Evolutionary conservation across 2,329 filamentous ascomycete species (phyloP).

Genomic region (Cladophialophora bantiana): DNA sequence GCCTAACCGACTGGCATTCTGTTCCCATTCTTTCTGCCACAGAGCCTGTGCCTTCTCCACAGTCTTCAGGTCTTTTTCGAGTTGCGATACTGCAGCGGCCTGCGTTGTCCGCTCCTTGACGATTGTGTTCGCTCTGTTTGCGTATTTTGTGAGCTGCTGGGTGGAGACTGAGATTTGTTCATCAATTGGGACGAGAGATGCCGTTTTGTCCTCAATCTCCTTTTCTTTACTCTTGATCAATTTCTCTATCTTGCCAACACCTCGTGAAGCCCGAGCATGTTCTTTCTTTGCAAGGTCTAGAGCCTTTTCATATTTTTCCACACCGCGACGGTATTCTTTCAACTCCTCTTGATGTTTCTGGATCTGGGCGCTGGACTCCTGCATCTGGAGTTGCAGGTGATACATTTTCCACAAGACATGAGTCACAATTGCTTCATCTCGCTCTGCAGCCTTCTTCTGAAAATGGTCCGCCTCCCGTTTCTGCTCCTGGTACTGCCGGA

Average conservation of each 20-base stretch:
- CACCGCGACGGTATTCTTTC: slow-evolving; percentile 86
- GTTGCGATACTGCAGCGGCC: slow-evolving; percentile 70
- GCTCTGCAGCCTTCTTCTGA: slow-evolving; percentile 86
- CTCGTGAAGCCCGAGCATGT: slow-evolving; percentile 77
- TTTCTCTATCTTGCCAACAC: slow-evolving; percentile 82
- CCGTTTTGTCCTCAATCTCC: slow-evolving; percentile 84
- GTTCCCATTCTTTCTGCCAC: slow-evolving; percentile 87
- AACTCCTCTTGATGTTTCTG: slow-evolving; percentile 93
- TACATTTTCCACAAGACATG: slow-evolving; percentile 97
- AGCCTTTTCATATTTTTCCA: slow-evolving; percentile 80
- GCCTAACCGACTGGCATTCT: slow-evolving; percentile 84
- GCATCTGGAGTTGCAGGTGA: slow-evolving; percentile 91
- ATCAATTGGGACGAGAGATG: slow-evolving; percentile 84
- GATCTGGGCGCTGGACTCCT: slow-evolving; percentile 88
- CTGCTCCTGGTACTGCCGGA: slow-evolving; percentile 96
- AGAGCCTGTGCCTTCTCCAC: slow-evolving; percentile 89
- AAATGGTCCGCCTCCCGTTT: slow-evolving; percentile 95
- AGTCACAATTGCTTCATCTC: slow-evolving; percentile 87
- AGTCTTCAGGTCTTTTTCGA: slow-evolving; percentile 78
- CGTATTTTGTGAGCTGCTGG: slow-evolving; percentile 72
- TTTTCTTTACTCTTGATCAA: slow-evolving; percentile 85
- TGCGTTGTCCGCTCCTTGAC: slow-evolving; percentile 79
- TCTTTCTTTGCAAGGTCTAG: slow-evolving; percentile 83
- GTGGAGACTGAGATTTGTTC: slow-evolving; percentile 86
- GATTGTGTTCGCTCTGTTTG: slow-evolving; percentile 72